Percentiles rank a stretch among this genome's conserved stretches.
Conservation (phyloP, 2,329 filamentous ascomycete genomes). For the Alternaria gansuensis region DNA sequence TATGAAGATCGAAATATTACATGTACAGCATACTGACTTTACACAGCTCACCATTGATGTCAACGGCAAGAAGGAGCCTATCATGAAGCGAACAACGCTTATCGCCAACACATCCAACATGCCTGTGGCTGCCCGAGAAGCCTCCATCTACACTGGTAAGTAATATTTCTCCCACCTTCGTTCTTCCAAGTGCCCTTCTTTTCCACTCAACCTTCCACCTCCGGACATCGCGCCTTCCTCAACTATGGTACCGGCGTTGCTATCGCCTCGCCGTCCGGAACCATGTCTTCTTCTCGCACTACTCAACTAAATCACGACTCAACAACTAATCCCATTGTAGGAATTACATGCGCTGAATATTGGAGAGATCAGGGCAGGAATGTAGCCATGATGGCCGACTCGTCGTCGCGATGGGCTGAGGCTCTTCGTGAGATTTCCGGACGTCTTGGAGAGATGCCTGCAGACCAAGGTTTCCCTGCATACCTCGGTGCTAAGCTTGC, state of each 20-base stretch:
- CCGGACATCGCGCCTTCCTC: too few species aligned
- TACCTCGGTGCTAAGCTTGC: conserved; percentile 97
- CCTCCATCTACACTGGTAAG: conserved; percentile 97
- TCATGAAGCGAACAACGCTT: conserved; percentile 99
- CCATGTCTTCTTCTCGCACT: too few species aligned
- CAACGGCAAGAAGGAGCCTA: conserved; percentile 93
- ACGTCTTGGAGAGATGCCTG: conserved; percentile 99
- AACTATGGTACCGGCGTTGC: too few species aligned
- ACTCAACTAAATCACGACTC: too few species aligned
- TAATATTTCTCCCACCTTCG: neutral
- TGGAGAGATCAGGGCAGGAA: too few species aligned
- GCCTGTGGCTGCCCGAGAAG: conserved; percentile 97
- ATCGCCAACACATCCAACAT: conserved; percentile 99
- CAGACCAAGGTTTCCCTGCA: conserved; percentile 98
- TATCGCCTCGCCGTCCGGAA: too few species aligned
- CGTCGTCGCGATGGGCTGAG: conserved; percentile 97
- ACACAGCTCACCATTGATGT: conserved; percentile 84
- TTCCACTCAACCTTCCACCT: neutral
- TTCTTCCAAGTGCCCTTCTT: neutral
- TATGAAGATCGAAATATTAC: conserved; percentile 39
- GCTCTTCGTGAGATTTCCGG: conserved; percentile 98
- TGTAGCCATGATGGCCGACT: conserved; percentile 99
- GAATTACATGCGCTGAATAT: conserved; percentile 57
- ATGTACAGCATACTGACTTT: conserved; percentile 8
- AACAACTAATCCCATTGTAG: too few species aligned